Evolutionary conservation across 805 yeast species (phyloP).

Genomic region (Nakazawaea sp.): DNA sequence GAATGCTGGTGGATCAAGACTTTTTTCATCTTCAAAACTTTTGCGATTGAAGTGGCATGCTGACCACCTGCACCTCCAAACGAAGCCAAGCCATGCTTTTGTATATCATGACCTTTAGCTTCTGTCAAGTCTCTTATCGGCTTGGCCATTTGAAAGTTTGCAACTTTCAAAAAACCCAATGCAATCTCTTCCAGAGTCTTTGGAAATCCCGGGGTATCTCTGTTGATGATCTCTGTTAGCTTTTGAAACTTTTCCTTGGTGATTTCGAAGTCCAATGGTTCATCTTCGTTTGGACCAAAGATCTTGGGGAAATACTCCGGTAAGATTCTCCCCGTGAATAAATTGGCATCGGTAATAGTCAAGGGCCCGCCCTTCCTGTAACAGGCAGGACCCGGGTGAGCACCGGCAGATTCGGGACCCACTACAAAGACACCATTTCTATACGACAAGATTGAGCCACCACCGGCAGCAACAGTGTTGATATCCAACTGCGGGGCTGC

Average conservation of each 20-base stretch:
- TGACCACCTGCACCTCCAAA: constrained; percentile 33
- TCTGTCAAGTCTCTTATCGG: constrained; percentile 29
- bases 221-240: constrained; percentile 21
- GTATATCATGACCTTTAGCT: constrained; percentile 24
- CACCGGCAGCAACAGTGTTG: constrained; percentile 17
- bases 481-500: constrained; percentile 22
- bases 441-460: constrained; percentile 14
- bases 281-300: constrained; percentile 24
- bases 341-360: constrained; percentile 27
- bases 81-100: constrained; percentile 26
- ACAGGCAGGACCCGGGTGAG: constrained; percentile 29
- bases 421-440: constrained; percentile 19
- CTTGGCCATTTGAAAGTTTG: constrained; percentile 26
- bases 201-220: constrained; percentile 14
- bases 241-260: constrained; percentile 20
- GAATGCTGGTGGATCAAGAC: constrained; percentile 28
- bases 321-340: constrained; percentile 22
- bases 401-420: constrained; percentile 27
- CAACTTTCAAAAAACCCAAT: constrained; percentile 26
- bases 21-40: constrained; percentile 22
- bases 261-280: constrained; percentile 18
- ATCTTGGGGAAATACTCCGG: constrained; percentile 25
- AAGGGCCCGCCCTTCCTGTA: constrained; percentile 27
- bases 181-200: constrained; percentile 26
- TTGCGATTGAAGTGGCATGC: constrained; percentile 24